Evolutionary conservation across 2,329 filamentous ascomycete species (phyloP), one percentile per base, ranked within the genome.

Genomic region (Colletotrichum musicola): DNA sequence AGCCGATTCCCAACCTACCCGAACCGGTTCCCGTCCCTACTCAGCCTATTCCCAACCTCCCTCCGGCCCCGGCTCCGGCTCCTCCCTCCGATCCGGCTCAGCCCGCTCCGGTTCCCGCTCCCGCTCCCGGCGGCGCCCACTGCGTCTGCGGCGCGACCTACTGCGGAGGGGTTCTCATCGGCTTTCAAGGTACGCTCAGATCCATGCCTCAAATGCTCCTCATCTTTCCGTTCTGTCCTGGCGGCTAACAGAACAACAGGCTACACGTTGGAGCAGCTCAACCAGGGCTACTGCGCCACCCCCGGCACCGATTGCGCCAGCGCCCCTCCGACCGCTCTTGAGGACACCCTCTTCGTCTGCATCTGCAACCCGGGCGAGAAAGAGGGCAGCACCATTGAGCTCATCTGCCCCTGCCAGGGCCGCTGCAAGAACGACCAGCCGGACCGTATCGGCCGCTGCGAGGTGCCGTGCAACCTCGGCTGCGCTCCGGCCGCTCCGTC

Each of bases 71-170:
- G 20, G 55, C 38, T 18, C 35, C 56, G 18, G 30, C n/a, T 5
- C 54, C 54, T n/a, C 30, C 53, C 46, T 35, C 60, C 9, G 54
- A 42, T 40, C 61, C 65, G 9, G 18, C 49, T 16, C 63, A 49
- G 27, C 57, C 66, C 14, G 14, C 55, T 25, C 27, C 27, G 6
- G 27, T 30, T 10, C 59, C 62, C 25, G 66, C 72, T 6, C 57
- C 66, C 18, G 14, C 42, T 12, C 57, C 63, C 27, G 67, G 73
- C 9, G 79, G 75, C 2, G 72, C 80, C 16, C 77, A 77, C 60
- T 82, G 80, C 71, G 77, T 81, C 67, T 82, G 80, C 68, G 80
- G 80, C 62, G 82, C 81, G 62, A 82, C 80, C 3, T 82, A 82
- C 65, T 82, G 80, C 67, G 79, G 79, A 10, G 75, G 77, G 1